These are phyloP conservation scores for Mediolabrus comicus DNA, from an alignment of 108 stramenopile species.

Conservation along the genomic window DNA sequence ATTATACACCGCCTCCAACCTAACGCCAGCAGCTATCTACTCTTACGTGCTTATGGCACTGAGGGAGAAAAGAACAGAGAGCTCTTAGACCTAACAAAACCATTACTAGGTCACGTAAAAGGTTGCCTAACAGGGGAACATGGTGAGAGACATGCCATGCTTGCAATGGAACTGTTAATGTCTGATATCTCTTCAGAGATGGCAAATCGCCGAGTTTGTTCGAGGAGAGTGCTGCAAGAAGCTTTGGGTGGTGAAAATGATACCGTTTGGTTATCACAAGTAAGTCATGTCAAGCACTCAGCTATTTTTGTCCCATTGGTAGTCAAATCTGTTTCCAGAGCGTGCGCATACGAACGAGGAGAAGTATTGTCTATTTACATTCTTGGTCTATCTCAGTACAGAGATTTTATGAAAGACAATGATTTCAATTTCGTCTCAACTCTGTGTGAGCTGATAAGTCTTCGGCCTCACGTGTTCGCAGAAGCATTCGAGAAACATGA, in stretches of 20 bases:
- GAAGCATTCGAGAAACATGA: slow-evolving; percentile 53
- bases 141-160: slow-evolving; percentile 52
- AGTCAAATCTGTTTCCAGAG: slow-evolving; percentile 48
- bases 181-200: slow-evolving; percentile 62
- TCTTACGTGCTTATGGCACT: slow-evolving; percentile 68
- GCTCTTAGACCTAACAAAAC: slow-evolving; percentile 59
- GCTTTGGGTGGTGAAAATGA: slow-evolving; percentile 40
- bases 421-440: slow-evolving; percentile 43
- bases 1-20: slow-evolving; percentile 65
- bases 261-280: slow-evolving; percentile 49
- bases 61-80: slow-evolving; percentile 60
- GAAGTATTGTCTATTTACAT: slow-evolving; percentile 48
- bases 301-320: slow-evolving; percentile 42
- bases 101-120: slow-evolving; percentile 63
- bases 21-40: slow-evolving; percentile 71
- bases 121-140: slow-evolving; percentile 61
- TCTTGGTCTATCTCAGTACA: slow-evolving; percentile 46
- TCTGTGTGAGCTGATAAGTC: slow-evolving; percentile 58
- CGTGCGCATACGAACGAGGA: slow-evolving; percentile 64
- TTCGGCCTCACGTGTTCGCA: slow-evolving; percentile 60
- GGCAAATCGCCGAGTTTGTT: slow-evolving; percentile 63
- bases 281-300: slow-evolving; percentile 40
- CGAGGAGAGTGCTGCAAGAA: slow-evolving; percentile 69
- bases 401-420: slow-evolving; percentile 32
- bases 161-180: slow-evolving; percentile 64